phyloP scores from a whole-genome alignment of 768 basidiomycete species.

The Mycena albidolilacea region DNA sequence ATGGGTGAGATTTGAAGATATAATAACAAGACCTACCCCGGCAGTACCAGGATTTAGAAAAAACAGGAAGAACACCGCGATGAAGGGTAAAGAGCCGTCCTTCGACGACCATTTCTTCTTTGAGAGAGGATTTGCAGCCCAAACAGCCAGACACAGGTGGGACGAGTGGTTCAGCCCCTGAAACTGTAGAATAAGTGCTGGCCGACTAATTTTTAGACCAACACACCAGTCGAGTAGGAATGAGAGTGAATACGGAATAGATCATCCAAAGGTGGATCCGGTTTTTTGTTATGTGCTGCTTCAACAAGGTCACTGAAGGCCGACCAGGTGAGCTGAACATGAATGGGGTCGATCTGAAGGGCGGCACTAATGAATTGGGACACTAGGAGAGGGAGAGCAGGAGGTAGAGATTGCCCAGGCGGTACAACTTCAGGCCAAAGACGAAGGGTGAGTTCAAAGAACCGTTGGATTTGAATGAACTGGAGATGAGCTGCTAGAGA shows the following conservation, averaged over 20 bases:
- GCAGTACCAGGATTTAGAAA: slow-evolving; percentile 20
- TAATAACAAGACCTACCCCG: background rate
- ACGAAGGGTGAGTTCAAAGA: slow-evolving; percentile 1
- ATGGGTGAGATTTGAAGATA: background rate
- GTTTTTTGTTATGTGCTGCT: background rate
- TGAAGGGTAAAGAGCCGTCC: slow-evolving; percentile 7
- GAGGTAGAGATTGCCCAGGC: background rate
- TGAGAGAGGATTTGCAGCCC: background rate
- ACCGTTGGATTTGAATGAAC: slow-evolving; percentile 15
- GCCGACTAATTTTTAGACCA: background rate
- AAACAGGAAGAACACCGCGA: slow-evolving; percentile 22
- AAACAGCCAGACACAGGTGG: background rate
- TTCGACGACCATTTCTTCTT: background rate
- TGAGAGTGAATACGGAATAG: slow-evolving; percentile 5
- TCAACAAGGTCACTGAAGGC: slow-evolving; percentile 10
- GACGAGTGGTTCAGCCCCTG: background rate
- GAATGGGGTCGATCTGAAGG: background rate
- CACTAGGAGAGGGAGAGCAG: background rate
- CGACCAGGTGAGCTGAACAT: slow-evolving; percentile 10
- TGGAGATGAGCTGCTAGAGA: background rate
- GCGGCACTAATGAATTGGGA: background rate
- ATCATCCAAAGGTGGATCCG: slow-evolving; percentile 10
- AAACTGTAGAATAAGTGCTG: background rate
- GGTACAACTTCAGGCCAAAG: slow-evolving; percentile 23
- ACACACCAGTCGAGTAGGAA: background rate